phyloP scores from a whole-genome alignment of 2,329 filamentous ascomycete genomes.

The Penicillium sp. region DNA sequence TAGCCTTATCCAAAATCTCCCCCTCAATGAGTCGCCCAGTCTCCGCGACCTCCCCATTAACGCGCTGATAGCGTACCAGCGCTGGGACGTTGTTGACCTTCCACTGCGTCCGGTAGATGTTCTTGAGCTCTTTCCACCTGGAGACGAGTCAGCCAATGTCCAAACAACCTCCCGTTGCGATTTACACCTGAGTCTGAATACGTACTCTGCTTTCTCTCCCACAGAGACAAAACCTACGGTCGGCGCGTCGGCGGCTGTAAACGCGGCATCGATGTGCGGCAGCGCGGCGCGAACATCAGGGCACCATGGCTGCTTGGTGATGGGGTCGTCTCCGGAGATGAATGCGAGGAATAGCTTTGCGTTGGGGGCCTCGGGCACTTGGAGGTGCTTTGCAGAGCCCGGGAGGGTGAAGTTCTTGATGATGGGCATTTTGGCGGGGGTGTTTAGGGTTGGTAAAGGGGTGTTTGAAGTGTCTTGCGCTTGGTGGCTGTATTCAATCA shows the following conservation, averaged over 20 bases:
- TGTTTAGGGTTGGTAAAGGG: background rate
- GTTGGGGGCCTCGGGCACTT: slow-evolving; percentile 15
- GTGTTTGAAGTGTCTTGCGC: background rate
- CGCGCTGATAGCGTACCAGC: slow-evolving; percentile 36
- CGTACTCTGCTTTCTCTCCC: slow-evolving; percentile 39
- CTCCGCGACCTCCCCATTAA: slow-evolving; percentile 34
- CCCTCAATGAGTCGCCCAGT: slow-evolving; percentile 36
- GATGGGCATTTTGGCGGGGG: slow-evolving; percentile 32
- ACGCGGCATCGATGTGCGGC: slow-evolving; percentile 36
- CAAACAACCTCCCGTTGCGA: background rate
- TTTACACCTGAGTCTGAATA: background rate
- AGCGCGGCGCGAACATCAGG: slow-evolving; percentile 44
- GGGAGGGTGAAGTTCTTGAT: slow-evolving; percentile 26
- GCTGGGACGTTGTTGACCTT: slow-evolving; percentile 38
- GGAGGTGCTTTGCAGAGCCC: slow-evolving; percentile 30
- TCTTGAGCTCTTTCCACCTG: slow-evolving; percentile 41
- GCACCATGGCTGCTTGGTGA: slow-evolving; percentile 43
- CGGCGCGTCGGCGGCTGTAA: slow-evolving; percentile 28
- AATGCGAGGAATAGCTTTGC: slow-evolving; percentile 41
- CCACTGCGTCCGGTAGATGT: slow-evolving; percentile 41
- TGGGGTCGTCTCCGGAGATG: slow-evolving; percentile 38
- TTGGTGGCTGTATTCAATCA: background rate
- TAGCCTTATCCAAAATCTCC: slow-evolving; percentile 34
- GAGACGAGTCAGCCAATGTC: background rate
- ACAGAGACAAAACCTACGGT: slow-evolving; percentile 37